These are phyloP conservation scores for Schrenkiella parvula DNA, from an alignment of 345 rosid species.

Conservation along the genomic window DNA sequence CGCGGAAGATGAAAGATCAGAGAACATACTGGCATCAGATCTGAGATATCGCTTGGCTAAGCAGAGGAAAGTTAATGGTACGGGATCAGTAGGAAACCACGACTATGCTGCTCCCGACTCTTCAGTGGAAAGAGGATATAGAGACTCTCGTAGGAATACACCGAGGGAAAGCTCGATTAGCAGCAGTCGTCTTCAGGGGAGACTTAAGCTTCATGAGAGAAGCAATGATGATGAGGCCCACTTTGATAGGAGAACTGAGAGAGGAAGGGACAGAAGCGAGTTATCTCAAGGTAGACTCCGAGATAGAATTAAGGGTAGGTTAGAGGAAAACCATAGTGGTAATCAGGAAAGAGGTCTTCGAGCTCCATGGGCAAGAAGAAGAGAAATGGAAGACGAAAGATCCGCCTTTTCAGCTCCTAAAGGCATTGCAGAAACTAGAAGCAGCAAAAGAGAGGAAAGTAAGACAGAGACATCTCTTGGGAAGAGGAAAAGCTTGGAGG, in stretches of 20 bases:
- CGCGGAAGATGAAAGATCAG: slow-evolving; percentile 46
- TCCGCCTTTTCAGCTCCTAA: slow-evolving; percentile 50
- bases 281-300: slow-evolving; percentile 54
- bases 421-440: slow-evolving; percentile 61
- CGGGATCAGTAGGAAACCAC: slow-evolving; percentile 60
- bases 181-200: slow-evolving; percentile 68
- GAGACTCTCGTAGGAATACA: slow-evolving; percentile 44
- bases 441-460: slow-evolving; percentile 34
- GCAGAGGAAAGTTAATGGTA: slow-evolving; percentile 57
- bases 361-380: slow-evolving; percentile 45
- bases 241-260: slow-evolving; percentile 48
- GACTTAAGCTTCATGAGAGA: slow-evolving; percentile 73
- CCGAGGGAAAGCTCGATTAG: slow-evolving; percentile 46
- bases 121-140: slow-evolving; percentile 39
- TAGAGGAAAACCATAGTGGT: slow-evolving; percentile 41
- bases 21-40: slow-evolving; percentile 50
- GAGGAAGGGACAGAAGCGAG: slow-evolving; percentile 47
- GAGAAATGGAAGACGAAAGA: slow-evolving; percentile 48
- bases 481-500: slow-evolving; percentile 51
- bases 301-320: slow-evolving; percentile 57
- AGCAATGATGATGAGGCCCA: slow-evolving; percentile 35
- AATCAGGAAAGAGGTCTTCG: slow-evolving; percentile 41
- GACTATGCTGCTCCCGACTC: slow-evolving; percentile 43
- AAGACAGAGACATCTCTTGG: slow-evolving; percentile 40
- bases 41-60: slow-evolving; percentile 67